Base-by-base conservation (phyloP, 345 rosid genomes). In the Gossypium rotundifolium region DNA sequence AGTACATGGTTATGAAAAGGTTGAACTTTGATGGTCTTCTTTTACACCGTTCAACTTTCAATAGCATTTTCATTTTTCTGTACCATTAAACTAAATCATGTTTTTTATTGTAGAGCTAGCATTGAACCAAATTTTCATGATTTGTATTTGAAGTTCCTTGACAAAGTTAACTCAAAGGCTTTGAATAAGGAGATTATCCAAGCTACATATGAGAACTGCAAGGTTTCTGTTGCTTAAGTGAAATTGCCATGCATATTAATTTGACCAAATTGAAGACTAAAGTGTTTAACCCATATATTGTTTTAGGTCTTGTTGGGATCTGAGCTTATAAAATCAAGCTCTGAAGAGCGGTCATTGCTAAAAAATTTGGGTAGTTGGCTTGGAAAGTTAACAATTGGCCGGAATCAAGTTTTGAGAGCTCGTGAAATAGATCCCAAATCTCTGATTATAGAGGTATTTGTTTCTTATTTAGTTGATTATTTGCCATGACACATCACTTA, bases 311-410 rank as follows among this genome's bases (percentile, higher is more conserved):
- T 93, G 62, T 82, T 95, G 82, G 93, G 98, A 42, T 95, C 99
- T 65, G 99, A 95, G 83, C 98, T 93, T 72, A 95, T 95, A 65
- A 95, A 95, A 84, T 91, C 98, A 72, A 95, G 97, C 81, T 91
- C 97, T 11, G 99, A 95, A 80, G 99, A 95, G 85, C 93, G 98
- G 3, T 93, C 99, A 14, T 83, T 95, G 80, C 88, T 95, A 77
- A 95, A 95, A 82, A 95, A 90, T 84, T 84, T 95, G 85, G 98
- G 98, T 74, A 95, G 99, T 82, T 95, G 99, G 99, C 96, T 95
- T 42, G 99, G 99, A 75, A 95, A 90, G 88, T 86, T 95, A 74
- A 95, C 99, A 48, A 93, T 95, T 42, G 99, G 99, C 71, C 90
- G 97, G 81, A 95, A 95, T 80, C 94, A 89, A 71, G 99, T 95